These are phyloP conservation scores for Vitis hybrid DNA, from an alignment of 177 flowering plant genomes.

Conservation along the genomic window DNA sequence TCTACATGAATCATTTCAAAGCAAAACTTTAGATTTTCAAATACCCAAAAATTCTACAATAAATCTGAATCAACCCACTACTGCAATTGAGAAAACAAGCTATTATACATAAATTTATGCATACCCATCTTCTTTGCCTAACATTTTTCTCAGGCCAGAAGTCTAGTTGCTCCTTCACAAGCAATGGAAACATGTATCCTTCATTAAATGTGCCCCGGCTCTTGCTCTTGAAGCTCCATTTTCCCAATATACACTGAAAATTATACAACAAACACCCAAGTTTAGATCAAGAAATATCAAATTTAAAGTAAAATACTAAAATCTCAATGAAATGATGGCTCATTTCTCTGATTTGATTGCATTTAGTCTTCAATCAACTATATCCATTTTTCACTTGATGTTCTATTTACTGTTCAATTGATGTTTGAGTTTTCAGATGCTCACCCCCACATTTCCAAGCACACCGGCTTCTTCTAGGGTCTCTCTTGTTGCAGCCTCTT, in stretches of 20 bases:
- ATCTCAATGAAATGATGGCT: neutral
- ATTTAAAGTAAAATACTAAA: neutral
- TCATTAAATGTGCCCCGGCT: constrained; percentile 41
- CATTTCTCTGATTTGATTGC: too few species aligned
- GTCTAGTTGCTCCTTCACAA: constrained; percentile 56
- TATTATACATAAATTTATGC: constrained; percentile 4
- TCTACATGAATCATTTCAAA: constrained; percentile 23
- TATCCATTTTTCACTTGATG: too few species aligned
- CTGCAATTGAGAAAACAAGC: too few species aligned
- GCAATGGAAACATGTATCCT: constrained; percentile 71
- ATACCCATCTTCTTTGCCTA: constrained; percentile 66
- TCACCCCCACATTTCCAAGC: constrained; percentile 46
- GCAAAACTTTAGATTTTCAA: neutral
- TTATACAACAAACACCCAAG: neutral
- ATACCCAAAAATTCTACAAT: neutral
- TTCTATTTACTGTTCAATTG: too few species aligned
- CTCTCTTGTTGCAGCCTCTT: constrained; percentile 58
- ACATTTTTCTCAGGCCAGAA: constrained; percentile 63
- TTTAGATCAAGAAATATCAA: neutral
- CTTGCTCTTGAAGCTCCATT: constrained; percentile 72
- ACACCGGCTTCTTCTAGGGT: constrained; percentile 73
- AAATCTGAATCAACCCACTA: neutral
- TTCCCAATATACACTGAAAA: constrained; percentile 52
- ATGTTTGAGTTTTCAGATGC: neutral
- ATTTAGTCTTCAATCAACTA: too few species aligned